phyloP scores from a whole-genome alignment of 1,139 yeast species.

The Yamadazyma mexicana region DNA sequence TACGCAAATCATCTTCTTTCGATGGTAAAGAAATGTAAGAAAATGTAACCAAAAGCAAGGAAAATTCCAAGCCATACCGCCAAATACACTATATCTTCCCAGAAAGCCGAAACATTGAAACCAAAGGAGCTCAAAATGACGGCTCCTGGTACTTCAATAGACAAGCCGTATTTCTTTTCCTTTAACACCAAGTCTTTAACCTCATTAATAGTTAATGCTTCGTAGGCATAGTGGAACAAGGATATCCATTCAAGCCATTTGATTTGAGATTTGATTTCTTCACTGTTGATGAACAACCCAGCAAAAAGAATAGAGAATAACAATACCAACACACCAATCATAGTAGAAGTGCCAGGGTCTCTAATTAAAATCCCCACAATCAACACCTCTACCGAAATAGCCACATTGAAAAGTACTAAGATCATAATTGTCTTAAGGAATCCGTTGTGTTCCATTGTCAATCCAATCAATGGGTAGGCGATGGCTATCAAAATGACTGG shows the following conservation, averaged over 20 bases:
- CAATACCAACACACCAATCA: slow-evolving; percentile 80
- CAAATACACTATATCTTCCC: slow-evolving; percentile 61
- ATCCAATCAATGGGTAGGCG: slow-evolving; percentile 89
- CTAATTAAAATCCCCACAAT: slow-evolving; percentile 82
- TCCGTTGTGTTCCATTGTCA: slow-evolving; percentile 76
- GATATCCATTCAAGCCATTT: slow-evolving; percentile 83
- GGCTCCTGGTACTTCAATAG: slow-evolving; percentile 98
- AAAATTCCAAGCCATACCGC: slow-evolving; percentile 52
- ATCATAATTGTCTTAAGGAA: slow-evolving; percentile 70
- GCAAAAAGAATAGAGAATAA: slow-evolving; percentile 87
- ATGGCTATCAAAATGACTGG: slow-evolving; percentile 82
- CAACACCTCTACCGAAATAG: slow-evolving; percentile 81
- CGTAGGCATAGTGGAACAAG: slow-evolving; percentile 93
- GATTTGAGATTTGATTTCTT: slow-evolving; percentile 68
- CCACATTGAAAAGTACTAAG: slow-evolving; percentile 78
- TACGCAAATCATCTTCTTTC: slow-evolving; percentile 66
- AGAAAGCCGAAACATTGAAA: slow-evolving; percentile 75
- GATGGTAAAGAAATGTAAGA: slow-evolving; percentile 68
- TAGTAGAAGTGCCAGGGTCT: slow-evolving; percentile 92
- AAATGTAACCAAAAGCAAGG: slow-evolving; percentile 67
- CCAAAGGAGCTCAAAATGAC: slow-evolving; percentile 95
- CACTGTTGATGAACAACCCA: slow-evolving; percentile 85
- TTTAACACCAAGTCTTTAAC: slow-evolving; percentile 83
- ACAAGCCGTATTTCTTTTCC: slow-evolving; percentile 88
- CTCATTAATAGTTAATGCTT: slow-evolving; percentile 87